Evolutionary conservation across 2,329 filamentous ascomycete species (phyloP).

Genomic region (Claviceps purpurea): DNA sequence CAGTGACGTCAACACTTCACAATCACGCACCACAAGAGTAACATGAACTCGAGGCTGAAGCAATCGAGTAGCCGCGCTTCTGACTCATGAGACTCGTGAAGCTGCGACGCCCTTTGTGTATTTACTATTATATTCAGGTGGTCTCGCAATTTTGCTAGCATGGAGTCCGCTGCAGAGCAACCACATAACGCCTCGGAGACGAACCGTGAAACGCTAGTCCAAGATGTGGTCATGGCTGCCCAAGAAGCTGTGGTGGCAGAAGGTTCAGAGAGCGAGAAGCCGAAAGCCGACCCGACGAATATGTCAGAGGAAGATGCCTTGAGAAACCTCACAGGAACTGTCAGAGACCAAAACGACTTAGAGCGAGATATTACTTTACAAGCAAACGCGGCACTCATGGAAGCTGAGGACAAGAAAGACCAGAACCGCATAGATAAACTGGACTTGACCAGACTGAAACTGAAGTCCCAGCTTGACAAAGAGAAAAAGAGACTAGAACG

Average conservation of each 20-base stretch:
- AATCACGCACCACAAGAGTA: not conserved
- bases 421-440: slow-evolving; percentile 48
- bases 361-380: slow-evolving; percentile 69
- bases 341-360: slow-evolving; percentile 78
- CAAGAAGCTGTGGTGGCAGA: slow-evolving; percentile 10
- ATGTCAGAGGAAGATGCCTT: slow-evolving; percentile 48
- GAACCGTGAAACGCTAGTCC: slow-evolving; percentile 14
- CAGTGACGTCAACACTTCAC: not conserved
- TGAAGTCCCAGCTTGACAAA: slow-evolving; percentile 51
- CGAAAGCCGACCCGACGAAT: slow-evolving; percentile 12
- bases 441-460: slow-evolving; percentile 38
- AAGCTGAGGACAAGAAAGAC: slow-evolving; percentile 50
- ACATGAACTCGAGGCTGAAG: not conserved
- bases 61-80: not conserved
- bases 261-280: slow-evolving; percentile 3
- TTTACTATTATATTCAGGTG: not conserved
- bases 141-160: slow-evolving; percentile 5
- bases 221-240: slow-evolving; percentile 18
- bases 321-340: slow-evolving; percentile 49
- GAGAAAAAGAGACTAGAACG: slow-evolving; percentile 33
- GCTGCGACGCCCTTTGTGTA: not conserved
- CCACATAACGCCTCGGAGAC: slow-evolving; percentile 10
- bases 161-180: slow-evolving; percentile 14
- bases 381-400: slow-evolving; percentile 44
- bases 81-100: not conserved